phyloP scores from a whole-genome alignment of 768 basidiomycete species.

The Sistotremastrum niveocremeum region DNA sequence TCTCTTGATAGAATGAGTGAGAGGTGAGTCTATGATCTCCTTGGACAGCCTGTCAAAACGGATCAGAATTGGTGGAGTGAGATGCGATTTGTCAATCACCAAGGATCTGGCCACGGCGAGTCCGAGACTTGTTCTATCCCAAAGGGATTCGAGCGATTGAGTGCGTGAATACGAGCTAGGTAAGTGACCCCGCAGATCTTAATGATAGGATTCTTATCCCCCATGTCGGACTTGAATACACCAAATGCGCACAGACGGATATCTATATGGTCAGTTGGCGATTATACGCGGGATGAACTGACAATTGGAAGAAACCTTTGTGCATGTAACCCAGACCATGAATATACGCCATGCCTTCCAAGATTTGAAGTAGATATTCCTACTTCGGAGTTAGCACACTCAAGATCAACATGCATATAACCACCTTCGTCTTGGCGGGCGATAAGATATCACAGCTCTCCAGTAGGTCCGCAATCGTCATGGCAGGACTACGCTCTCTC shows the following conservation, averaged over 20 bases:
- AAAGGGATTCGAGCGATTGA: conserved; percentile 79
- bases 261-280: conserved; percentile 22
- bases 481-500: conserved; percentile 53
- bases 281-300: not conserved
- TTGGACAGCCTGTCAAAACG: conserved; percentile 46
- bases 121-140: conserved; percentile 19
- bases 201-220: conserved; percentile 44
- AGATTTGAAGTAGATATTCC: too few species aligned
- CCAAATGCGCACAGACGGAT: conserved; percentile 49
- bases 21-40: conserved; percentile 66
- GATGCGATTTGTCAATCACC: conserved; percentile 28
- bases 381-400: not conserved
- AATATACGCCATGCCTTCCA: too few species aligned
- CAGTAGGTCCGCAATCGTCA: conserved; percentile 61
- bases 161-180: conserved; percentile 57
- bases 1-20: conserved; percentile 62
- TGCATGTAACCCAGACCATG: too few species aligned
- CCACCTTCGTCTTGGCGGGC: conserved; percentile 45
- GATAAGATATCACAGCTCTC: conserved; percentile 57
- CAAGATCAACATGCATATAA: conserved; percentile 12
- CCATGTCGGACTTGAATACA: conserved; percentile 37
- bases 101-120: conserved; percentile 24
- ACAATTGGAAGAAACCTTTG: too few species aligned
- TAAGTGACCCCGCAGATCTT: conserved; percentile 68
- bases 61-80: conserved; percentile 11